These are phyloP conservation scores for Colletotrichum spaethianum DNA, from an alignment of 2,329 filamentous ascomycete genomes.

Conservation along the genomic window DNA sequence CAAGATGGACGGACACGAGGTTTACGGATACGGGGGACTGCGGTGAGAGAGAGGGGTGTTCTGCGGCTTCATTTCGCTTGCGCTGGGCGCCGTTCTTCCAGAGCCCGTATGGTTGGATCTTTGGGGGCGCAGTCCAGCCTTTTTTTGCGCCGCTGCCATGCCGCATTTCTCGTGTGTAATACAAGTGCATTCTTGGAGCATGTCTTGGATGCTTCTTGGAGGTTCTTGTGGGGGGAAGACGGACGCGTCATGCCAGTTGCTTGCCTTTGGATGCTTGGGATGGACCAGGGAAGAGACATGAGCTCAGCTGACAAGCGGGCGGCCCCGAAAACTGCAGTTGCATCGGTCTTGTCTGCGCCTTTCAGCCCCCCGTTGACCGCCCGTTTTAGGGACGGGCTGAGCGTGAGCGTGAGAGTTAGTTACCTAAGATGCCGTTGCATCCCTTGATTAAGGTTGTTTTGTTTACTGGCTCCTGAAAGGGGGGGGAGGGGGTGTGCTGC, in stretches of 20 bases:
- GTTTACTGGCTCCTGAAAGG: constrained; percentile 8
- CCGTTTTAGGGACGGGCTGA: neutral
- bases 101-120: neutral
- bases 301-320: neutral
- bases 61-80: constrained; percentile 23
- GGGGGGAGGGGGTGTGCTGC: neutral
- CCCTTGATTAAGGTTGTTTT: constrained; percentile 35
- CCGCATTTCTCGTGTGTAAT: neutral
- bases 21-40: neutral
- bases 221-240: neutral
- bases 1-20: neutral
- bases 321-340: constrained; percentile 13
- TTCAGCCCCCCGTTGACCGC: constrained; percentile 17
- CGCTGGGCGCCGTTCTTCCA: neutral
- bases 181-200: neutral
- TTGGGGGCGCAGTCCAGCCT: neutral
- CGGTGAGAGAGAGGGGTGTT: neutral
- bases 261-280: neutral
- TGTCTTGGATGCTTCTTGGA: neutral
- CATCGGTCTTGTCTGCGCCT: neutral
- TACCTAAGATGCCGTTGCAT: neutral
- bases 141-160: constrained; percentile 9
- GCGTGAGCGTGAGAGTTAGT: neutral
- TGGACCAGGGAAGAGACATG: neutral
- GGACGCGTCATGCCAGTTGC: constrained; percentile 3